Evolutionary conservation across 140 eudicot species (phyloP).

Genomic region (Oenanthe javanica): DNA sequence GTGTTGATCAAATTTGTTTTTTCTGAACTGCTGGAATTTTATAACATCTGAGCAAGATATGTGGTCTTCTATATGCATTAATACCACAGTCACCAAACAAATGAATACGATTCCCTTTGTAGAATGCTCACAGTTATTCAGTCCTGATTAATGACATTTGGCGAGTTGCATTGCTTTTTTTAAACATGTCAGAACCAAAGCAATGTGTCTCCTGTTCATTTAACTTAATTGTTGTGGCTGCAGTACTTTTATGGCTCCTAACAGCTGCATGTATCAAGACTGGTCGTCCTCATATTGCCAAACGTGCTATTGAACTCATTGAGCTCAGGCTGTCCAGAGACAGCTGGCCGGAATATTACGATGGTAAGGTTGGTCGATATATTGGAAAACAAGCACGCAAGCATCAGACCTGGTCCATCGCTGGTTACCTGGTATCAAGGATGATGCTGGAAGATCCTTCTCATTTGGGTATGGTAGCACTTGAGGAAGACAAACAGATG

Average conservation of each 20-base stretch:
- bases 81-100: background rate
- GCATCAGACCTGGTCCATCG: conserved; percentile 79
- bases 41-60: background rate
- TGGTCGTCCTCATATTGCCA: conserved; percentile 83
- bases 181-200: background rate
- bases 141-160: background rate
- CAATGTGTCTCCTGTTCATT: conserved; percentile 6
- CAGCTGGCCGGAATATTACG: conserved; percentile 83
- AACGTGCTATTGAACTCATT: conserved; percentile 71
- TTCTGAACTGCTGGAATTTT: background rate
- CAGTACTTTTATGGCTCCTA: conserved; percentile 81
- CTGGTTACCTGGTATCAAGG: conserved; percentile 88
- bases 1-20: background rate
- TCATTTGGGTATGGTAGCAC: conserved; percentile 79
- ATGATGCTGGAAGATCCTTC: conserved; percentile 95
- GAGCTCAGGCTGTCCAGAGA: conserved; percentile 68
- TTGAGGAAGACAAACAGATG: conserved; percentile 73
- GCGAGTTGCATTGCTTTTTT: background rate
- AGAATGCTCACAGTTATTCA: background rate
- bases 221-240: conserved; percentile 18
- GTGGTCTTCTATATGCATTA: background rate
- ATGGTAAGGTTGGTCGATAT: conserved; percentile 63
- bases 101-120: background rate
- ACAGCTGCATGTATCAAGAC: conserved; percentile 85
- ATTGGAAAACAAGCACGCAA: conserved; percentile 88